phyloP scores from a whole-genome alignment of 345 rosid species.

The Sisymbrium irio region DNA sequence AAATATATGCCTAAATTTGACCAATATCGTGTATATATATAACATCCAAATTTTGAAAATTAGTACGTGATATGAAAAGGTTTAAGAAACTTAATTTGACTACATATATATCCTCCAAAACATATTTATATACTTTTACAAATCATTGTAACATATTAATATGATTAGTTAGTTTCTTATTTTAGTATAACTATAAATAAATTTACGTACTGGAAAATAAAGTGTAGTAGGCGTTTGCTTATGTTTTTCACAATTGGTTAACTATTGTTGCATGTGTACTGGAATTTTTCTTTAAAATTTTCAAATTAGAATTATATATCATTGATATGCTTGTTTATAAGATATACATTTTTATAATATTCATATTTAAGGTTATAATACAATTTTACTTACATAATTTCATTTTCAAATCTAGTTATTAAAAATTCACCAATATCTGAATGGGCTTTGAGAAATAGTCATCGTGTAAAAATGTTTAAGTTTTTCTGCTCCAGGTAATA shows the following conservation, averaged over 20 bases:
- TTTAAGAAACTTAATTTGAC: not conserved
- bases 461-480: not conserved
- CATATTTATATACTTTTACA: not conserved
- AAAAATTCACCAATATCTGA: not conserved
- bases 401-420: not conserved
- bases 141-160: not conserved
- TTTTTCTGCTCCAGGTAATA: not conserved
- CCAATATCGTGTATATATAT: not conserved
- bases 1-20: not conserved
- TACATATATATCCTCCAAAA: not conserved
- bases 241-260: not conserved
- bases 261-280: not conserved
- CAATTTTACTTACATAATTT: not conserved
- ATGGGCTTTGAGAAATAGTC: not conserved
- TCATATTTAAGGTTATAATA: not conserved
- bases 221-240: not conserved
- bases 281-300: not conserved
- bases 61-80: not conserved
- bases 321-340: not conserved
- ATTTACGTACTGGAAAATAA: not conserved
- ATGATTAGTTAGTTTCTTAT: not conserved
- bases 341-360: not conserved
- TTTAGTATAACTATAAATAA: not conserved
- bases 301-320: not conserved
- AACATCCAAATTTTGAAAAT: not conserved